Conservation (phyloP, 2,329 filamentous ascomycete species). For the Cladosporium velox region DNA sequence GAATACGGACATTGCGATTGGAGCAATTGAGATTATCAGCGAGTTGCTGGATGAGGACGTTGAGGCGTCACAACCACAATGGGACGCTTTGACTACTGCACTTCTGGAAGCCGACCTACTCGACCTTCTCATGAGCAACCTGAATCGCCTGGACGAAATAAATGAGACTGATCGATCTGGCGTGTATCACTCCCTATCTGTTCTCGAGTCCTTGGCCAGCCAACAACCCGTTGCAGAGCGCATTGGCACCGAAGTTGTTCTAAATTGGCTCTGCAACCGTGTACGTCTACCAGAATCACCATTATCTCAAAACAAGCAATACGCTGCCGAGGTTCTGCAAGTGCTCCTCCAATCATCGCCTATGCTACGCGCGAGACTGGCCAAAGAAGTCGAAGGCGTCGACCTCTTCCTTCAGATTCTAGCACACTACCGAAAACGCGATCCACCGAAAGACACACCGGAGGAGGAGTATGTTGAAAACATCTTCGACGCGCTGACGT, state of each 20-base stretch:
- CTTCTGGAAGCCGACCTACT: conserved; percentile 68
- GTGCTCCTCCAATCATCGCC: conserved; percentile 79
- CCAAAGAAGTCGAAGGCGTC: conserved; percentile 61
- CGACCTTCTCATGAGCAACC: conserved; percentile 73
- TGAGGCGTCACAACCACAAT: conserved; percentile 74
- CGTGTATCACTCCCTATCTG: conserved; percentile 78
- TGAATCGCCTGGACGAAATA: conserved; percentile 75
- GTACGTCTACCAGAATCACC: conserved; percentile 68
- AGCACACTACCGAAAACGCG: conserved; percentile 79
- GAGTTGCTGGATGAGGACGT: conserved; percentile 96
- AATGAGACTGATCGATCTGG: conserved; percentile 74
- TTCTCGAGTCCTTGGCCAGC: conserved; percentile 85
- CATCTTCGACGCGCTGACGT: conserved; percentile 82
- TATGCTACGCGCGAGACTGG: conserved; percentile 64
- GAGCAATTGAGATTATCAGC: conserved; percentile 81
- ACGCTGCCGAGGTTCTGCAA: conserved; percentile 86
- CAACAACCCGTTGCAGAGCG: conserved; percentile 67
- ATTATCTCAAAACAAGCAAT: conserved; percentile 90
- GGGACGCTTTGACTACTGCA: conserved; percentile 70
- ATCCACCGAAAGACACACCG: conserved; percentile 80
- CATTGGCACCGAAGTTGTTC: conserved; percentile 69
- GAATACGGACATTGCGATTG: conserved; percentile 95
- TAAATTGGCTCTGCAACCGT: conserved; percentile 76
- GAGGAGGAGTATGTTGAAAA: conserved; percentile 97
- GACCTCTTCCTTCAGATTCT: conserved; percentile 81